A percentile compares a stretch with the other conserved stretches of the same genome.
Conservation (phyloP, 805 yeast species). For the Ogataea pini region DNA sequence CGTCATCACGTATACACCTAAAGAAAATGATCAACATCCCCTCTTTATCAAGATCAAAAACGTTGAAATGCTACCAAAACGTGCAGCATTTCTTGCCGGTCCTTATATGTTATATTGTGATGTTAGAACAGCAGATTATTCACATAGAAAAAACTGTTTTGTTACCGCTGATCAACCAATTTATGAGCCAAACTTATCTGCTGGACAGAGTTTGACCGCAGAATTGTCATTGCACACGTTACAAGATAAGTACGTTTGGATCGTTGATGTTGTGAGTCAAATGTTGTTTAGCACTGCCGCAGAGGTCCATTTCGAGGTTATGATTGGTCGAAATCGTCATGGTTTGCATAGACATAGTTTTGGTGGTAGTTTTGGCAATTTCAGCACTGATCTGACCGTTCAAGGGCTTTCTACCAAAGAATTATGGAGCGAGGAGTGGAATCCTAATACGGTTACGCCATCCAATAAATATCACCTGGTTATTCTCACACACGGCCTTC, state of each 20-base stretch:
- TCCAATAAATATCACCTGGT: conserved; percentile 64
- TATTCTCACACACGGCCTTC: conserved; percentile 87
- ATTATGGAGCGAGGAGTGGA: conserved; percentile 53
- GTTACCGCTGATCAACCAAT: conserved; percentile 77
- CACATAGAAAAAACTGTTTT: conserved; percentile 51
- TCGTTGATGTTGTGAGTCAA: conserved; percentile 78
- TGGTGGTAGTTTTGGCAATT: conserved; percentile 27
- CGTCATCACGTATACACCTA: conserved; percentile 49
- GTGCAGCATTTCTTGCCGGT: conserved; percentile 87
- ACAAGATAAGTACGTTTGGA: conserved; percentile 66
- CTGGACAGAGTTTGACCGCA: conserved; percentile 62
- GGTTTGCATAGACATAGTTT: conserved; percentile 30
- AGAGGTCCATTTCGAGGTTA: conserved; percentile 64
- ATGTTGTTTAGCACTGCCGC: conserved; percentile 70
- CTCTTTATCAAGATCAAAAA: conserved; percentile 67
- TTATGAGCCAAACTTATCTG: conserved; percentile 68
- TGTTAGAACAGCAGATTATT: conserved; percentile 66
- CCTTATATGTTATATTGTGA: conserved; percentile 88
- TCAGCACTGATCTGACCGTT: conserved; percentile 44
- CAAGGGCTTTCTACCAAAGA: conserved; percentile 59
- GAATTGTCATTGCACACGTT: conserved; percentile 67
- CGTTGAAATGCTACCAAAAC: conserved; percentile 64
- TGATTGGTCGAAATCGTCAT: conserved; percentile 50
- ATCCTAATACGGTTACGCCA: neutral
- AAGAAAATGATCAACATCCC: conserved; percentile 15